These are phyloP conservation scores for Mycena epipterygia DNA, from an alignment of 768 basidiomycete genomes.

Conservation along the genomic window DNA sequence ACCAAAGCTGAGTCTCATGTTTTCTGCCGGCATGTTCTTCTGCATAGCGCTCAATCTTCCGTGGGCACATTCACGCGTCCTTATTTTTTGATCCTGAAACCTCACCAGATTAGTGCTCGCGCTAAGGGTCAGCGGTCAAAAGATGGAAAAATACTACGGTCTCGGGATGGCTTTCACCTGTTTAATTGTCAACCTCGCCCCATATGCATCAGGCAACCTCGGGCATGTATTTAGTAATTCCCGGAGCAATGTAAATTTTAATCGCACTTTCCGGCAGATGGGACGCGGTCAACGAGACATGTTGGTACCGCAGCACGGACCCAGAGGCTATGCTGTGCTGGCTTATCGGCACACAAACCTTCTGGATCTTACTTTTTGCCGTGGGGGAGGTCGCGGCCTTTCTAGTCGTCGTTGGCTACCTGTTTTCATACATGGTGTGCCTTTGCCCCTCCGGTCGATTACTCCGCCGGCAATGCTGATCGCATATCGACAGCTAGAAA, in stretches of 20 bases:
- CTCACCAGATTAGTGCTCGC: conserved; percentile 9
- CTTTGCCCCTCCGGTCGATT: not conserved
- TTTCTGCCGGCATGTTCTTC: conserved; percentile 21
- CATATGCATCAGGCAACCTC: conserved; percentile 11
- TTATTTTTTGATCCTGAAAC: not conserved
- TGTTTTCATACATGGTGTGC: conserved; percentile 5
- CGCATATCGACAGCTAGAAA: not conserved
- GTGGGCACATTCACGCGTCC: not conserved
- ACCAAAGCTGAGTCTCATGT: conserved; percentile 5
- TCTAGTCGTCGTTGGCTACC: conserved; percentile 4
- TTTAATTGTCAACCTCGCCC: not conserved
- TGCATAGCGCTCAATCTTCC: conserved; percentile 21
- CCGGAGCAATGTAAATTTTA: not conserved
- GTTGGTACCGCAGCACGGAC: conserved; percentile 14
- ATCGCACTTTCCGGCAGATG: conserved; percentile 13
- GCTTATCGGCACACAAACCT: conserved; percentile 16
- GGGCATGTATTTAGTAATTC: not conserved
- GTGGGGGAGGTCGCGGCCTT: conserved; percentile 12
- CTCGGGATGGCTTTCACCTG: not conserved
- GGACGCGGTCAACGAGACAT: not conserved
- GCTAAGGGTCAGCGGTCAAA: conserved; percentile 2
- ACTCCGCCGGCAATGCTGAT: not conserved
- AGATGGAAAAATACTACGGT: conserved; percentile 21
- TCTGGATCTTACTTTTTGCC: conserved; percentile 12
- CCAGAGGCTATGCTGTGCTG: conserved; percentile 7